Base-by-base conservation (phyloP, 768 basidiomycete genomes). In the Boletus bicolor region DNA sequence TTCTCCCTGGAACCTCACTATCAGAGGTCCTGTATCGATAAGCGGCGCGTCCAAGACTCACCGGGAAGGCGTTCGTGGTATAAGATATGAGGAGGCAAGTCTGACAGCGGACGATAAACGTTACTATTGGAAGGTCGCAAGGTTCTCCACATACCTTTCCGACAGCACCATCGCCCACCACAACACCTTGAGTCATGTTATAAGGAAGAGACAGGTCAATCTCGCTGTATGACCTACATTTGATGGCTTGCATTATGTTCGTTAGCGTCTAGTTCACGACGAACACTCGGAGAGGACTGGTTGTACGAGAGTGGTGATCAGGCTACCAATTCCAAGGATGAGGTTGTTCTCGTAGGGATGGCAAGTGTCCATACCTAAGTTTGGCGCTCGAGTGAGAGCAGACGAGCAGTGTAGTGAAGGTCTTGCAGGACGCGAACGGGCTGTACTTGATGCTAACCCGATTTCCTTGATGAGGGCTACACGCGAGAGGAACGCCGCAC, bases 11-110 rank as follows among this genome's bases (percentile, higher is more conserved):
- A 57, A 45, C 51, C 62, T 62, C 35, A 26, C 15, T 30, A 49
- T 73, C 43, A 70, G 57, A 46, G 32, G 38, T 36, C 35, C 24
- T 44, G 32, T 30, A 21, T 43, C 64, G 67, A 59, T 64, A 34
- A 53, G n/a, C 6, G 7, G 24, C 26, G 38, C 54, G 54, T 39
- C 59, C 41, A 15, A 45, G 24, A 78, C 90, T 73, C 76, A 93
- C 91, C 56, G 93, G 93, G 74, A 95, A 96, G 41, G 95, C 92
- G 77, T 96, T 95, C 62, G 97, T 99, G 63, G 97, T 99, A 79
- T 99, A 99, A 50, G 96, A 98, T 71, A 99, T 99, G 67, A 99
- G 83, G 57, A 99, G 85, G 75, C 97, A 99, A 52, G 97, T 98
- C 97, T 98, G 67, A 34, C 36, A 46, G 36, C 2, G 24, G 46